Evolutionary conservation across 2,329 filamentous ascomycete species (phyloP), one percentile per base, ranked within the genome.

Genomic region (Aspergillus sp.): DNA sequence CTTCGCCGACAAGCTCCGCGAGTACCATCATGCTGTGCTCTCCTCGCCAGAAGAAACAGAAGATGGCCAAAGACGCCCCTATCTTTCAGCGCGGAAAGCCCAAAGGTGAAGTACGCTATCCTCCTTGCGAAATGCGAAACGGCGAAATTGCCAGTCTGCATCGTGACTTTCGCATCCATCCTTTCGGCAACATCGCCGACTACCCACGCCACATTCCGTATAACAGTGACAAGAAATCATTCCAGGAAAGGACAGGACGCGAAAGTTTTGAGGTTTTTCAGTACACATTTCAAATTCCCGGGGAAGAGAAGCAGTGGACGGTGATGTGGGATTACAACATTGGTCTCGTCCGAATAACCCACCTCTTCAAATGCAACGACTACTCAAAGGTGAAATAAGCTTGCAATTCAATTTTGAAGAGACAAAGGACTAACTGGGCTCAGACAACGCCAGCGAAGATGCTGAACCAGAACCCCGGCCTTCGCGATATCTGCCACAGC

Each of bases 301-400:
- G 82, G 11, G 84, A 89, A 46, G 82, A 87, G 2, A 82, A 81
- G 62, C 80, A 84, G 52, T 93, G 89, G 72, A 85, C 84, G 1
- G 87, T 98, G 60, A 92, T 97, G 85, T 99, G 95, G 95, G 95
- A 99, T 74, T 97, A 97, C 78, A 93, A 96, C 67, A 86, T 93
- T 61, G 95, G 95, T 8, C 86, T 98, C 31, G 93, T 98, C 61
- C 88, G 93, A 61, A 96, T 96, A 75, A 97, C 93, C 2, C 90
- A 92, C 27, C 90, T 98, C 71, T 98, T 98, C 83, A 96, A 96
- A 74, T 92, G 90, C 64, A 88, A 88, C 71, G 87, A 89, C 62
- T 93, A 93, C 70, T 84, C 88, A 63, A 99, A 99, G 86, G 93
- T 92, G 72, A 70, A 80, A 67, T 39, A 45, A 17, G 8, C 35